Evolutionary conservation across 2,329 filamentous ascomycete species (phyloP).

Genomic region (Cladobotryum protrusum): DNA sequence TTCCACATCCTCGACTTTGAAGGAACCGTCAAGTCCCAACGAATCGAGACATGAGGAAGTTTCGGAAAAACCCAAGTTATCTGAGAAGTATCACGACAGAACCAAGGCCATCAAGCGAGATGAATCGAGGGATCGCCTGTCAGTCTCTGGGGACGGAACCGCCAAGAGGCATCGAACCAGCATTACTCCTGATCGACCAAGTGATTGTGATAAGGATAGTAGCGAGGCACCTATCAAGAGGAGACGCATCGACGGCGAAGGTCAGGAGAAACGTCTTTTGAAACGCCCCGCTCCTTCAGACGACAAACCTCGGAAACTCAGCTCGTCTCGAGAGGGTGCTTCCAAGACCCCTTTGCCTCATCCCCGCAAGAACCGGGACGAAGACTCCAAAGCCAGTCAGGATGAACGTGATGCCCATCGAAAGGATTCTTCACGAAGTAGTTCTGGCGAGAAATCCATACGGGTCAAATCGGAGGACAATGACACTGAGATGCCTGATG

Average conservation of each 20-base stretch:
- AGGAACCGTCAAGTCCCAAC: constrained; percentile 48
- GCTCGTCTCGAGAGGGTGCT: constrained; percentile 34
- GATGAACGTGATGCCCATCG: constrained; percentile 32
- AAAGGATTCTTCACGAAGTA: constrained; percentile 36
- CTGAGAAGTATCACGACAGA: constrained; percentile 53
- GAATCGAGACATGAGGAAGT: constrained; percentile 44
- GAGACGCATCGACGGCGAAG: constrained; percentile 50
- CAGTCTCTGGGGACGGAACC: constrained; percentile 44
- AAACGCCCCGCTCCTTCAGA: constrained; percentile 42
- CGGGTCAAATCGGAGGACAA: constrained; percentile 52
- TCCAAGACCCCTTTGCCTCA: constrained; percentile 29
- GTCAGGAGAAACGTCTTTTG: constrained; percentile 39
- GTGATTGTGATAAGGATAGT: constrained; percentile 47
- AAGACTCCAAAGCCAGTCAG: constrained; percentile 32
- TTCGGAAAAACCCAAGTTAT: constrained; percentile 40
- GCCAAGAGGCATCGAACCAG: constrained; percentile 55
- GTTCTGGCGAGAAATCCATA: constrained; percentile 42
- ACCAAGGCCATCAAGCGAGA: constrained; percentile 57
- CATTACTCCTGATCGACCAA: constrained; percentile 50
- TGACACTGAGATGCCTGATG: constrained; percentile 52
- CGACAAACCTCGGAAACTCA: constrained; percentile 38
- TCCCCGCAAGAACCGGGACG: constrained; percentile 36
- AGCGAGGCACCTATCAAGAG: constrained; percentile 48
- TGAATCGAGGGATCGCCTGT: constrained; percentile 50
- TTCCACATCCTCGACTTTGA: constrained; percentile 48